Conservation (phyloP, 768 basidiomycete species). For the Royoungia palumana region DNA sequence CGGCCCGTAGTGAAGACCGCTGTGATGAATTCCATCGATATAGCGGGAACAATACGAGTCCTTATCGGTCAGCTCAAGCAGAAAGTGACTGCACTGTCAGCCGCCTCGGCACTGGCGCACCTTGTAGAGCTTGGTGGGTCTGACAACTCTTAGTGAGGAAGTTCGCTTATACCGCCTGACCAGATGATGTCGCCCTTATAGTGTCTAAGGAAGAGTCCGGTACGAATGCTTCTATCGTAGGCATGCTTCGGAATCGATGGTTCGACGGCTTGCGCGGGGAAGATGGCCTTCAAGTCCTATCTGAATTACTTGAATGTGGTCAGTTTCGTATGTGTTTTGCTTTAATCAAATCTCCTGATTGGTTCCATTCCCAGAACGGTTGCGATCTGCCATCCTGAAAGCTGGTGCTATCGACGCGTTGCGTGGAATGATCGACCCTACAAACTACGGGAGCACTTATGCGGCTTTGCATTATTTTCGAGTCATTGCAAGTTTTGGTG, state of each 20-base stretch:
- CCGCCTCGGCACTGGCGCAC: conserved; percentile 16
- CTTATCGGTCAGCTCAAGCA: conserved; percentile 16
- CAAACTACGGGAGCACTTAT: conserved; percentile 4
- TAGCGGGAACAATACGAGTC: conserved; percentile 10
- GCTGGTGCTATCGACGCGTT: conserved; percentile 12
- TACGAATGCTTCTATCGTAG: conserved; percentile 7
- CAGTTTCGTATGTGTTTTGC: not conserved
- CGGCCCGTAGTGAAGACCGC: not conserved
- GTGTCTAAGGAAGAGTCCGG: conserved; percentile 3
- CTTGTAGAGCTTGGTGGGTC: conserved; percentile 21
- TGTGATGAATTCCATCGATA: conserved; percentile 15
- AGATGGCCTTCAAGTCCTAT: conserved; percentile 22
- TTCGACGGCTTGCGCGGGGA: conserved; percentile 28
- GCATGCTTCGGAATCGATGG: conserved; percentile 26
- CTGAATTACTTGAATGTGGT: conserved; percentile 20
- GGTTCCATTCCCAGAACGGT: conserved; percentile 5
- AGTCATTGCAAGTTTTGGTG: conserved; percentile 9
- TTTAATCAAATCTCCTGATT: not conserved
- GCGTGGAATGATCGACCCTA: conserved; percentile 13
- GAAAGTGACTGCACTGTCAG: conserved; percentile 17
- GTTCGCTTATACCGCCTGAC: not conserved
- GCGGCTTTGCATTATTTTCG: conserved; percentile 26
- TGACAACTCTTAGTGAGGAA: not conserved
- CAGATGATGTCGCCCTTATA: conserved; percentile 17
- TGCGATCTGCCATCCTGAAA: conserved; percentile 16